Conservation (phyloP, 2,329 filamentous ascomycete species). For the Cercospora citrullina region DNA sequence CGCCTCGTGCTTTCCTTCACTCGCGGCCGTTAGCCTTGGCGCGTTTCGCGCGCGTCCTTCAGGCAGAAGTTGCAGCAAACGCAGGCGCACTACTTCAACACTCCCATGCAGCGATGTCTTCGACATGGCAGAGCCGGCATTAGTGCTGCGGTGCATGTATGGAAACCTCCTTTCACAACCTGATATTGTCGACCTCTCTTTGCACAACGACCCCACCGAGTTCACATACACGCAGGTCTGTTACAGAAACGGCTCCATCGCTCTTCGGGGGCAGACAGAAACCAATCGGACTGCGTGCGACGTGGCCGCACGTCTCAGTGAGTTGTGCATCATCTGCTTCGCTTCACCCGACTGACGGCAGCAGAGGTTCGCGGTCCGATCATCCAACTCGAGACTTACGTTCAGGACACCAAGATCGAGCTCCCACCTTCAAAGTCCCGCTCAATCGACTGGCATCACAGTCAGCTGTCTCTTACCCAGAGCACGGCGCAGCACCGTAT, state of each 20-base stretch:
- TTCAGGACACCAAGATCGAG: slow-evolving; percentile 3
- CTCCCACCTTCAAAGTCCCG: background rate
- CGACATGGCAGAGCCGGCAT: background rate
- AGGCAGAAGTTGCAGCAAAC: background rate
- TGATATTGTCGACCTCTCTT: background rate
- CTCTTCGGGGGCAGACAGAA: background rate
- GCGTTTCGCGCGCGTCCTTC: background rate
- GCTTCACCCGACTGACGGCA: background rate
- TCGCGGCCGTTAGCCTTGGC: background rate
- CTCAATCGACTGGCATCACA: background rate
- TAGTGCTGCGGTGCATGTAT: slow-evolving; percentile 12
- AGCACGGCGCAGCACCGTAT: background rate
- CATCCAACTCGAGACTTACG: slow-evolving; percentile 8
- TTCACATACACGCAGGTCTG: slow-evolving; percentile 8
- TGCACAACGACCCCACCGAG: background rate
- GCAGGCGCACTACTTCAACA: background rate
- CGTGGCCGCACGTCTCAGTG: slow-evolving; percentile 4
- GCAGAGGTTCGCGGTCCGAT: background rate
- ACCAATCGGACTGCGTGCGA: background rate
- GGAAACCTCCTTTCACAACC: background rate
- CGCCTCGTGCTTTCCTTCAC: slow-evolving; percentile 4
- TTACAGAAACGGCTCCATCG: background rate
- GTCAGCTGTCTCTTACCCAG: background rate
- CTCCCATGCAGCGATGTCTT: background rate
- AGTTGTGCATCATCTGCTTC: background rate